Percentiles rank a stretch among this genome's conserved stretches.
phyloP scores from a whole-genome alignment of 345 rosid genomes.

The Mercurialis annua region DNA sequence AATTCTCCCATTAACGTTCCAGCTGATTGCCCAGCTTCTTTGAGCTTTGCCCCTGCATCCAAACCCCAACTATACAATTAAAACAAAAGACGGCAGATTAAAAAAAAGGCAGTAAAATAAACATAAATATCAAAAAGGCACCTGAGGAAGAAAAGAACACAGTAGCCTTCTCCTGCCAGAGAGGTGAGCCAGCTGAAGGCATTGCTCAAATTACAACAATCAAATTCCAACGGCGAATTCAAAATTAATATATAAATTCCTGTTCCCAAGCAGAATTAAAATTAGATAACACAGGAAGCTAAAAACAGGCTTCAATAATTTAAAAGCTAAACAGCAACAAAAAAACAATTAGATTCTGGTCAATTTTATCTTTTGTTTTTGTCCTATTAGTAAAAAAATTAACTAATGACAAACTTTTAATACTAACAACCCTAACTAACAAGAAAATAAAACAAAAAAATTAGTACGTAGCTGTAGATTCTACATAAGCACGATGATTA shows the following conservation, averaged over 20 bases:
- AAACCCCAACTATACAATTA: slow-evolving; percentile 8
- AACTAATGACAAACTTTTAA: not conserved
- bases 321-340: not conserved
- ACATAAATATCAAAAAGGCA: slow-evolving; percentile 14
- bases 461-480: not conserved
- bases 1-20: slow-evolving; percentile 79
- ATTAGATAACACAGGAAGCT: too few species aligned
- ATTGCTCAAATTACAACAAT: slow-evolving; percentile 38
- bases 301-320: not conserved
- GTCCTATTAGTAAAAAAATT: slow-evolving; percentile 7
- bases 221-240: not conserved
- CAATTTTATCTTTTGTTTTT: not conserved
- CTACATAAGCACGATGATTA: not conserved
- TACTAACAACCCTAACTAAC: not conserved
- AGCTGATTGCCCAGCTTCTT: slow-evolving; percentile 80
- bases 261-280: slow-evolving; percentile 1
- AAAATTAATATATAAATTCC: not conserved
- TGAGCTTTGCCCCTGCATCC: slow-evolving; percentile 68
- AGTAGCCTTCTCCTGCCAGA: slow-evolving; percentile 82
- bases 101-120: not conserved
- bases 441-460: not conserved
- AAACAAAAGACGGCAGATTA: not conserved
- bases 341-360: not conserved
- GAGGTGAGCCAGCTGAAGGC: slow-evolving; percentile 74
- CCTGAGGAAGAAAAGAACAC: slow-evolving; percentile 93